Percentiles rank a stretch among this genome's conserved stretches.
Evolutionary conservation across 805 yeast genomes (phyloP).

Genomic region (Zygosaccharomyces pseudorouxii): DNA sequence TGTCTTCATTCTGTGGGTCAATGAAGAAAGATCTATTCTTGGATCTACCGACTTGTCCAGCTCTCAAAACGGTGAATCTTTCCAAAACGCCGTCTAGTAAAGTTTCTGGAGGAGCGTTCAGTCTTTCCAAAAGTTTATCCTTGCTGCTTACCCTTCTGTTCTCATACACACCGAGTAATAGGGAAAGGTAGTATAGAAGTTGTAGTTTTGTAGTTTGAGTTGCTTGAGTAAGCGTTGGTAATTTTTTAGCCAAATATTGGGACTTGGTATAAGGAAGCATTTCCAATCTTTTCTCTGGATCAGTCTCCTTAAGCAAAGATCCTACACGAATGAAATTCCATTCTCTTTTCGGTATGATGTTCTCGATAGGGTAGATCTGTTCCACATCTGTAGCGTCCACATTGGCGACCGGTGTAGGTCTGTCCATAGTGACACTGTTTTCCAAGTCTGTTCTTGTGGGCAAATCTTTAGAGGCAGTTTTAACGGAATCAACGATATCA

Average conservation of each 20-base stretch:
- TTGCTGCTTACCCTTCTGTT: conserved; percentile 64
- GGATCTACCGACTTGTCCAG: conserved; percentile 66
- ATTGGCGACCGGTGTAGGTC: conserved; percentile 80
- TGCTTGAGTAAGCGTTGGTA: conserved; percentile 39
- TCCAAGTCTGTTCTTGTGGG: conserved; percentile 68
- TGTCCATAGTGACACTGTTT: conserved; percentile 52
- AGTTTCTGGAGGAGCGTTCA: conserved; percentile 67
- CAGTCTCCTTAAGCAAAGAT: conserved; percentile 53
- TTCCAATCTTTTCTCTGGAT: conserved; percentile 46
- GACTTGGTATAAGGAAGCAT: conserved; percentile 61
- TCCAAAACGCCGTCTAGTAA: conserved; percentile 67
- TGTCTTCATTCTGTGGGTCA: conserved; percentile 87
- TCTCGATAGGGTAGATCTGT: conserved; percentile 71
- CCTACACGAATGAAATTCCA: conserved; percentile 60
- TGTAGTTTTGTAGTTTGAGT: conserved; percentile 56
- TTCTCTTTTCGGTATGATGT: conserved; percentile 66
- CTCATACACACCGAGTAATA: conserved; percentile 73
- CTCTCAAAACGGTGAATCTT: conserved; percentile 62
- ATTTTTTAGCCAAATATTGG: conserved; percentile 47
- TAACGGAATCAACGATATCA: conserved; percentile 79
- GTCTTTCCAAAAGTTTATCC: conserved; percentile 51
- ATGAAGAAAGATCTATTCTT: conserved; percentile 71
- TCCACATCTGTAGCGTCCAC: conserved; percentile 77
- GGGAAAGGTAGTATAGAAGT: conserved; percentile 72
- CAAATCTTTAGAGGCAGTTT: conserved; percentile 59